Conservation (phyloP, 495 filamentous ascomycete species). For the Massariosphaeria phaeospora region DNA sequence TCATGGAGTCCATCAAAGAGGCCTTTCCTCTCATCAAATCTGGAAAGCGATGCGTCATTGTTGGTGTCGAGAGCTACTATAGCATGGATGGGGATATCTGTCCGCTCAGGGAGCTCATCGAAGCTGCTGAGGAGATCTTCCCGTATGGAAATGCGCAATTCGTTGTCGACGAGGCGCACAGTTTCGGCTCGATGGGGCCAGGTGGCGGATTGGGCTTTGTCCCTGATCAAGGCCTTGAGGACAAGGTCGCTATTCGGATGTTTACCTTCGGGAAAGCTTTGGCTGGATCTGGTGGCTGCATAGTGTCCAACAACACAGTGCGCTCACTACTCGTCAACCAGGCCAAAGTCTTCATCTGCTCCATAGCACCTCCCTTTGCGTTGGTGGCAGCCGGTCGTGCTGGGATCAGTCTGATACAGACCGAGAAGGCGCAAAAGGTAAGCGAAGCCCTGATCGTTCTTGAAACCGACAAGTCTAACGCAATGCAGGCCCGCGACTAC, state of each 20-base stretch:
- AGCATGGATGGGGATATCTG: constrained; percentile 76
- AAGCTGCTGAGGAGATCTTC: constrained; percentile 51
- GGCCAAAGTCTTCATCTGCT: no score
- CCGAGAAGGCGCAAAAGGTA: no score
- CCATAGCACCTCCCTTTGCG: no score
- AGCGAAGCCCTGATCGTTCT: no score
- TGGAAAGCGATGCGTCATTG: constrained; percentile 53
- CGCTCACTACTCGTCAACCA: no score
- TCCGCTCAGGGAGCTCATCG: constrained; percentile 55
- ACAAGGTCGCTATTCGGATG: constrained; percentile 60
- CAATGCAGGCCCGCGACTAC: no score
- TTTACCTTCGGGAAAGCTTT: constrained; percentile 74
- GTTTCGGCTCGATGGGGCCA: constrained; percentile 59
- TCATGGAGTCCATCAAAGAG: not conserved
- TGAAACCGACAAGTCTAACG: no score
- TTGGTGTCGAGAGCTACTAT: constrained; percentile 70
- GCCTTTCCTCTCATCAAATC: constrained; percentile 44
- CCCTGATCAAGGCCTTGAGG: constrained; percentile 37
- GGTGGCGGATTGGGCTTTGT: constrained; percentile 55
- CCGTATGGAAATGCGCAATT: constrained; percentile 58
- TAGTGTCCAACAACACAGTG: not conserved
- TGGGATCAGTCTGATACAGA: no score
- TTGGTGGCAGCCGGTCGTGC: no score
- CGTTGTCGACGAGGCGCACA: constrained; percentile 73
- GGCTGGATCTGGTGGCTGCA: constrained; percentile 60